A percentile compares a stretch with the other conserved stretches of the same genome.
Evolutionary conservation across 352 stramenopile species (phyloP).

Genomic region (Paralagenidium karlingii): DNA sequence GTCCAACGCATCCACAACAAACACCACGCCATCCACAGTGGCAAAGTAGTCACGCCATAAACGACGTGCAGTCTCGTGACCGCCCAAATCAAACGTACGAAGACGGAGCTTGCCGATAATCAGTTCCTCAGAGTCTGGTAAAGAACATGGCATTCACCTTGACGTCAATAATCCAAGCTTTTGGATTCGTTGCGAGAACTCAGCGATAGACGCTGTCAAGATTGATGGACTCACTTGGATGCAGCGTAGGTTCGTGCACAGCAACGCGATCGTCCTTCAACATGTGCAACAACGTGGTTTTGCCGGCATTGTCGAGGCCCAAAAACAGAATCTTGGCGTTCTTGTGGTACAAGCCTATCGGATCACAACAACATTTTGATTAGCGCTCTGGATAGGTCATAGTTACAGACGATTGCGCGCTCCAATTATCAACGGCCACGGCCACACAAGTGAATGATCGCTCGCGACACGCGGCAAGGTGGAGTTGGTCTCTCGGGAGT

Average conservation of each 20-base stretch:
- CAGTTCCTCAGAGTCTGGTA: conserved; percentile 81
- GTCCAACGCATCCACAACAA: conserved; percentile 98
- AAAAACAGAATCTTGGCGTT: conserved; percentile 99
- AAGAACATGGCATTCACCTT: background rate
- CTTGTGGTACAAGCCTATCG: conserved; percentile 98
- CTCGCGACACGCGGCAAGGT: background rate
- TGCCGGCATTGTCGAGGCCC: conserved; percentile 99
- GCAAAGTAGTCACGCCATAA: conserved; percentile 99
- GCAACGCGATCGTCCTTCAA: conserved; percentile 97
- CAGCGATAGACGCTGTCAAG: background rate
- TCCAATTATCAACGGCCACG: background rate
- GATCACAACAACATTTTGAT: background rate
- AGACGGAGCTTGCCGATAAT: conserved; percentile 97
- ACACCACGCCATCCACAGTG: conserved; percentile 98
- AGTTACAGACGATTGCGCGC: background rate
- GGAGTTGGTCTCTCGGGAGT: too few relatives aligned
- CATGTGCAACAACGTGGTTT: conserved; percentile 99
- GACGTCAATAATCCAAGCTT: background rate
- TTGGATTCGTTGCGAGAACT: background rate
- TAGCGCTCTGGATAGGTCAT: background rate
- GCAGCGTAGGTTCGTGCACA: conserved; percentile 92
- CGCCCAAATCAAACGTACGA: conserved; percentile 98
- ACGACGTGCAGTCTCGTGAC: conserved; percentile 94
- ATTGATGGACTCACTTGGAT: conserved; percentile 73
- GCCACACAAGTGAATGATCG: background rate